Base-by-base conservation (phyloP, 2,329 filamentous ascomycete genomes). In the Chaetomium globosum region DNA sequence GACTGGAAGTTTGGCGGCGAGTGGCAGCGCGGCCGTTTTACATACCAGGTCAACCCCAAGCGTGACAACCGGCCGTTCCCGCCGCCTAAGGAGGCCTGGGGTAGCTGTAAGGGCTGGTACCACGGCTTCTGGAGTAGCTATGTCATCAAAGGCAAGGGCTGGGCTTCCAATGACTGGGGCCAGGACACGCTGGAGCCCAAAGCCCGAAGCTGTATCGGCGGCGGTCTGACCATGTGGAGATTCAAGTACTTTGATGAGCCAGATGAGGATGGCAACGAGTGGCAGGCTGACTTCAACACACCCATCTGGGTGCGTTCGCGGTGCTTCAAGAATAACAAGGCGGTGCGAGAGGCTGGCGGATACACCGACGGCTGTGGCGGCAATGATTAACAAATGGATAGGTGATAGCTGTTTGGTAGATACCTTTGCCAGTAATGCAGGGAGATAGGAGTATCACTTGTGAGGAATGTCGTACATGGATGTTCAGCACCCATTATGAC, bases 1-100 rank as follows among this genome's bases (percentile, higher is more conserved):
- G 16, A 63, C 43, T 57, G 39, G 39, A 63, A 63, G 60, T 63
- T 51, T 26, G 60, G 60, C 53, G 43, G 60, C 31, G 23, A 30
- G 53, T 63, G 43, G 53, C 12, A 57, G 39, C 39, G 39, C n/a
- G 60, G 60, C 12, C 30, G 21, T 2, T 63, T 49, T 23, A 52
- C 30, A 7, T 63, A 63, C 53, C 36, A 57, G 26, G 26, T 62
- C 19, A 62, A 54, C 59, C 59, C 59, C n/a, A n/a, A 19, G 33
- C 51, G 59, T 30, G 31, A 28, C 10, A 60, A 60, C 48, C 21
- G 58, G 48, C 58, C 58, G 4, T 60, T 48, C 36, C 58, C 58
- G 30, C 12, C 33, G 13, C 31, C 48, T 12, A 53, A 52, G 31
- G 23, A 43, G 59, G 2, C 30, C 21, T 60, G 21, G 28, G 59